Evolutionary conservation across 2,329 filamentous ascomycete genomes (phyloP).

Genomic region (Scedosporium dehoogii): DNA sequence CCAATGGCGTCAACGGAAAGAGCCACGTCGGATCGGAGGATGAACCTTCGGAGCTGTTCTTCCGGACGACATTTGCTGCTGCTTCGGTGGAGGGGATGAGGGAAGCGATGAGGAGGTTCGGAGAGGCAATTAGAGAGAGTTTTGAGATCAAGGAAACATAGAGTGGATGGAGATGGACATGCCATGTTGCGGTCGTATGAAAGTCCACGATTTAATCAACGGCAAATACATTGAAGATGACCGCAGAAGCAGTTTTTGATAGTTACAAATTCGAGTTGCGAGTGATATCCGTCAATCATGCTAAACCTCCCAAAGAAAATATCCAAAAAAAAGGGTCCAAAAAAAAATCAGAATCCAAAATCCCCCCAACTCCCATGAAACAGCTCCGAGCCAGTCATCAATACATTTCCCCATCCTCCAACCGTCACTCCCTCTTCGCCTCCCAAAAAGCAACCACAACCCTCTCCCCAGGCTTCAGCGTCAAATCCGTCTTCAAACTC

Average conservation of each 20-base stretch:
- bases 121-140: constrained; percentile 56
- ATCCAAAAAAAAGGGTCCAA: not conserved
- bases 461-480: constrained; percentile 48
- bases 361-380: not conserved
- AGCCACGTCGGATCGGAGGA: not conserved
- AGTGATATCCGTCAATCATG: not conserved
- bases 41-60: constrained; percentile 53
- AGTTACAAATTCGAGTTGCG: not conserved
- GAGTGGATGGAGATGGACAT: not conserved
- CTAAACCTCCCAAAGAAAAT: not conserved
- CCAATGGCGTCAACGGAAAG: not conserved
- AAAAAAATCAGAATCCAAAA: not conserved
- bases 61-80: constrained; percentile 82
- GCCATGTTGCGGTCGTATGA: not conserved
- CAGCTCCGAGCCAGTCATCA: not conserved
- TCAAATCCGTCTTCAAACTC: constrained; percentile 47
- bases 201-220: not conserved
- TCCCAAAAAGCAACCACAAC: constrained; percentile 49
- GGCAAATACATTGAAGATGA: too few relatives aligned
- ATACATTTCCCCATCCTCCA: not conserved
- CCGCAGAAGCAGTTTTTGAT: not conserved
- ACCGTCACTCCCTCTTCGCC: constrained; percentile 18
- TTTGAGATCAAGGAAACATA: constrained; percentile 24
- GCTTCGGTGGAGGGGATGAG: constrained; percentile 62
- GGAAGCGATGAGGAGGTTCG: constrained; percentile 66